These are phyloP conservation scores for Conticribra weissflogii DNA, from an alignment of 108 stramenopile species.

Conservation along the genomic window DNA sequence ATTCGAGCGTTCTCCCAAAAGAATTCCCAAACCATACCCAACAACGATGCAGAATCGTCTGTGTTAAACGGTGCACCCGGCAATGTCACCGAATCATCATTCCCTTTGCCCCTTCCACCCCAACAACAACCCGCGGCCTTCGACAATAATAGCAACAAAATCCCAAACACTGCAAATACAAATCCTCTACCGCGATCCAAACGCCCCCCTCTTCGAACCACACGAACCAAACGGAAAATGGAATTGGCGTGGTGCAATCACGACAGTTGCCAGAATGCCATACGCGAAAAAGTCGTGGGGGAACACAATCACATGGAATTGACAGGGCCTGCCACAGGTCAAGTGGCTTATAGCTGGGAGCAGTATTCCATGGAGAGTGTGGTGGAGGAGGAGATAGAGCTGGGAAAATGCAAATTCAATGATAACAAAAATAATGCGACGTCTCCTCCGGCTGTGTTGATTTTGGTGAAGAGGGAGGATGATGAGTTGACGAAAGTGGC, in stretches of 20 bases:
- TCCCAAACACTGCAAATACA: too few species aligned
- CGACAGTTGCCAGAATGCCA: slow-evolving; percentile 51
- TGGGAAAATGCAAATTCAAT: slow-evolving; percentile 7
- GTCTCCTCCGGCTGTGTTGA: slow-evolving; percentile 58
- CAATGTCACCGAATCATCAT: too few species aligned
- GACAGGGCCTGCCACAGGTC: slow-evolving; percentile 82
- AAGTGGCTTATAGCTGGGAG: slow-evolving; percentile 79
- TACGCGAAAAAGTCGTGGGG: slow-evolving; percentile 78
- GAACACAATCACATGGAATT: slow-evolving; percentile 76
- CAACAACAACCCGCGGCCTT: too few species aligned
- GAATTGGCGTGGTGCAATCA: slow-evolving; percentile 80
- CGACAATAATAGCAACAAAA: too few species aligned
- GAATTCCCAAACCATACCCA: too few species aligned
- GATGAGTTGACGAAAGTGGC: slow-evolving; percentile 60
- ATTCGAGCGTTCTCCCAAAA: too few species aligned
- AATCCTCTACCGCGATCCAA: too few species aligned
- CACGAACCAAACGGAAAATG: slow-evolving; percentile 54
- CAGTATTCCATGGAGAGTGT: slow-evolving; percentile 7
- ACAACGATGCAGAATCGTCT: too few species aligned
- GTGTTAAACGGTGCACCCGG: too few species aligned
- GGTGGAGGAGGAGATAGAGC: not conserved
- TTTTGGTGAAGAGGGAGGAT: slow-evolving; percentile 74
- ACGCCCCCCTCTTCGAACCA: slow-evolving; percentile 35
- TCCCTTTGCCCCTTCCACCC: too few species aligned
- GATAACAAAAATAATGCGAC: not conserved